Conservation (phyloP, 352 stramenopile genomes). For the Globisporangium carolinianum region DNA sequence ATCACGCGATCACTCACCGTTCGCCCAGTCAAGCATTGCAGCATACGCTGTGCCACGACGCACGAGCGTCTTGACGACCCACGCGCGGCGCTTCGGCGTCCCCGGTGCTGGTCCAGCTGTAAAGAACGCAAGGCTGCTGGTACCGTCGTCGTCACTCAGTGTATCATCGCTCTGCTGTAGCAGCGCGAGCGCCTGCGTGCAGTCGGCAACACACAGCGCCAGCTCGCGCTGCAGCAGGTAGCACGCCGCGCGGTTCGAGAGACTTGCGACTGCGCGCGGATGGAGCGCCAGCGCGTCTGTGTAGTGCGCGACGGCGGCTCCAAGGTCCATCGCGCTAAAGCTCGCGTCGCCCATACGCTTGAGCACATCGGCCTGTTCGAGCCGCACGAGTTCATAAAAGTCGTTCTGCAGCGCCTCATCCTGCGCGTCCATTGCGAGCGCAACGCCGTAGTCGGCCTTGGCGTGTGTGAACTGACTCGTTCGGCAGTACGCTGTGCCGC, state of each 20-base stretch:
- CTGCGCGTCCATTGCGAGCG: conserved; percentile 69
- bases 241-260: conserved; percentile 74
- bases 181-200: conserved; percentile 39
- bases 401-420: conserved; percentile 60
- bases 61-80: conserved; percentile 75
- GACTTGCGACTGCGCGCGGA: conserved; percentile 52
- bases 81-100: conserved; percentile 46
- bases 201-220: conserved; percentile 54
- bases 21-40: conserved; percentile 22
- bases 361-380: conserved; percentile 46
- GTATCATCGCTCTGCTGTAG: conserved; percentile 31
- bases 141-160: neutral
- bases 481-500: conserved; percentile 62
- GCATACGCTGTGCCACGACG: conserved; percentile 47
- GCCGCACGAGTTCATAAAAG: conserved; percentile 48
- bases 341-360: conserved; percentile 44
- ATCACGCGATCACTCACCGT: conserved; percentile 21
- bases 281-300: conserved; percentile 49
- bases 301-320: conserved; percentile 44
- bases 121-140: conserved; percentile 44
- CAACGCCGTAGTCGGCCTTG: conserved; percentile 77
- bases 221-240: conserved; percentile 46
- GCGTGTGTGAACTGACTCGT: conserved; percentile 47
- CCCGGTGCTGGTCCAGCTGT: conserved; percentile 42
- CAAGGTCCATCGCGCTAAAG: conserved; percentile 31